Conservation (phyloP, 2,329 filamentous ascomycete genomes). For the Pseudocercospora macadamiae region DNA sequence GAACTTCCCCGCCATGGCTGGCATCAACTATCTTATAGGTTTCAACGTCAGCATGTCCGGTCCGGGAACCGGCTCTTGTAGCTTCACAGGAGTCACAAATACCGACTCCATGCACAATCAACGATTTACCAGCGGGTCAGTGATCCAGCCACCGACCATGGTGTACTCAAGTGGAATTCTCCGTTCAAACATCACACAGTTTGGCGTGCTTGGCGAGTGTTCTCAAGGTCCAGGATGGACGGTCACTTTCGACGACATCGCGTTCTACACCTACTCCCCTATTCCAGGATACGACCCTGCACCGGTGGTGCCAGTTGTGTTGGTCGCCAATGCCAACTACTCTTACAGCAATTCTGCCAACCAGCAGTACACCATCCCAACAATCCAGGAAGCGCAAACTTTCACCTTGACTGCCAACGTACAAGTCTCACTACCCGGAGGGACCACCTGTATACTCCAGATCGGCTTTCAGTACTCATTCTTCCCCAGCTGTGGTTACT, state of each 20-base stretch:
- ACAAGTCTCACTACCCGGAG: neutral
- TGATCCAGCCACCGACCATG: neutral
- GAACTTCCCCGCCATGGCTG: neutral
- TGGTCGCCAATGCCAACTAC: neutral
- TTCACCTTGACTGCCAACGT: neutral
- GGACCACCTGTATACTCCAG: neutral
- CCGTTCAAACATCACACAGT: neutral
- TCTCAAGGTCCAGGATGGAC: neutral
- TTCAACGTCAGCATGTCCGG: neutral
- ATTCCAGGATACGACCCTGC: neutral
- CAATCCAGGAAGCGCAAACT: neutral
- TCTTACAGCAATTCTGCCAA: neutral
- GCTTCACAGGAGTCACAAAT: neutral
- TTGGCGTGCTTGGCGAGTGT: neutral
- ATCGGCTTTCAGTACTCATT: neutral
- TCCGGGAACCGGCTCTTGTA: neutral
- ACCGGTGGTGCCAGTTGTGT: neutral
- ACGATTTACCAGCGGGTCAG: neutral
- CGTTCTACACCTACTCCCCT: neutral
- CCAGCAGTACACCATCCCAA: neutral
- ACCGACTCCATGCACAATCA: neutral
- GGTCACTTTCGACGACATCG: neutral
- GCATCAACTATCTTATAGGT: neutral
- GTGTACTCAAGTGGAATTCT: neutral
- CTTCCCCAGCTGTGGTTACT: neutral